Conservation (phyloP, 1,284 basidiomycete species). For the Naganishia albida region DNA sequence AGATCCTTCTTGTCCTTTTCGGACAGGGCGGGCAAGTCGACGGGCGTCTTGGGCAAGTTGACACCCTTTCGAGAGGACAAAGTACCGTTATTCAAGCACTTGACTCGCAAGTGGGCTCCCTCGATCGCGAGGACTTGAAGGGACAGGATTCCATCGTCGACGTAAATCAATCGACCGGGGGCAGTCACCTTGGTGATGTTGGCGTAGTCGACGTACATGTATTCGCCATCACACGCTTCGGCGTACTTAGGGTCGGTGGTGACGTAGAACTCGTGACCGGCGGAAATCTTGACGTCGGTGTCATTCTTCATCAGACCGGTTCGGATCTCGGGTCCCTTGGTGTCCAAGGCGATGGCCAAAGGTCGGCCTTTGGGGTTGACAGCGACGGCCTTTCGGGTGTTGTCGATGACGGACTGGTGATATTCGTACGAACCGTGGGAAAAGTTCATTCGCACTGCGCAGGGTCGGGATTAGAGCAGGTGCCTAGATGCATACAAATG, state of each 20-base stretch:
- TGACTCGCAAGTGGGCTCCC: constrained; percentile 76
- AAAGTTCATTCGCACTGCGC: constrained; percentile 93
- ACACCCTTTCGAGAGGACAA: constrained; percentile 98
- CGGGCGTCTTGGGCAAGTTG: constrained; percentile 96
- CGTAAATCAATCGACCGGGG: constrained; percentile 92
- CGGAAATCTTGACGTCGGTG: constrained; percentile 80
- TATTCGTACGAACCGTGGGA: constrained; percentile 96
- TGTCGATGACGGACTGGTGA: constrained; percentile 96
- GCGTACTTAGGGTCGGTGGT: constrained; percentile 81
- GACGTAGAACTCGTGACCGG: constrained; percentile 93
- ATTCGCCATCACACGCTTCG: constrained; percentile 76
- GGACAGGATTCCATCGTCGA: constrained; percentile 96
- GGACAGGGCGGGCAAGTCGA: constrained; percentile 96
- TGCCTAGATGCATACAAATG: too few relatives aligned
- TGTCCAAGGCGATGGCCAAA: constrained; percentile 96
- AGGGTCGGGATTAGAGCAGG: neutral
- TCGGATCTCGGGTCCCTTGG: constrained; percentile 99
- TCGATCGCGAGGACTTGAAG: constrained; percentile 88
- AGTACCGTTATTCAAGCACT: constrained; percentile 87
- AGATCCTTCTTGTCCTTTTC: constrained; percentile 98
- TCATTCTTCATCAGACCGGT: constrained; percentile 89
- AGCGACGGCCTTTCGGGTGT: constrained; percentile 80
- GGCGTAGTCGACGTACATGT: constrained; percentile 88
- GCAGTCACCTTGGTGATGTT: constrained; percentile 95
- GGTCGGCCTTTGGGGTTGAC: constrained; percentile 74